Evolutionary conservation across 495 filamentous ascomycete genomes (phyloP).

Genomic region (Chaetomium tenue): DNA sequence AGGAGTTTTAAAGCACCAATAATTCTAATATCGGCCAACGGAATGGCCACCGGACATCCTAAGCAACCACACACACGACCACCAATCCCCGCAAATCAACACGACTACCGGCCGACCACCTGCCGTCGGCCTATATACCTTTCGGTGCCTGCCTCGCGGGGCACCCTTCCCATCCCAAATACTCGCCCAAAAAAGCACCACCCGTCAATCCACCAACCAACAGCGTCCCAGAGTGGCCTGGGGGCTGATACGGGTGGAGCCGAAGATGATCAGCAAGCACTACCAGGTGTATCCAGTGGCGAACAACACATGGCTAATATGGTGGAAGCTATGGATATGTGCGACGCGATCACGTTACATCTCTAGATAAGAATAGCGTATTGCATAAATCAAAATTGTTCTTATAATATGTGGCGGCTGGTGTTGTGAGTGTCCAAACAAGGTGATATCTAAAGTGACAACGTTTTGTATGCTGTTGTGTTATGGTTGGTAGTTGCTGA

Average conservation of each 20-base stretch:
- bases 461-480: too few species aligned
- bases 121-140: background rate
- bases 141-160: background rate
- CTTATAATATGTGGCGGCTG: background rate
- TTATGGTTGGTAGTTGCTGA: too few species aligned
- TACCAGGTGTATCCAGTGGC: background rate
- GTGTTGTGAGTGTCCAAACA: background rate
- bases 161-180: background rate
- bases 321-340: background rate
- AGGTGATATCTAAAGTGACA: too few species aligned
- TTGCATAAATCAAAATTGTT: constrained; percentile 18
- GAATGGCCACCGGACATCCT: background rate
- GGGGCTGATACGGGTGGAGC: background rate
- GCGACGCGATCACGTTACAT: constrained; percentile 12
- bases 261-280: background rate
- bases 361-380: constrained; percentile 9
- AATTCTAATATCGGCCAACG: background rate
- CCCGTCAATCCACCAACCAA: background rate
- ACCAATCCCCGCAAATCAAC: background rate
- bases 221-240: background rate
- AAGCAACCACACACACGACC: background rate
- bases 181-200: background rate
- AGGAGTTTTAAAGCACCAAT: background rate
- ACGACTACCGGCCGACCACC: background rate
- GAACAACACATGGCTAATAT: background rate